Conservation (phyloP, 352 stramenopile species). For the Elongisporangium undulatum region DNA sequence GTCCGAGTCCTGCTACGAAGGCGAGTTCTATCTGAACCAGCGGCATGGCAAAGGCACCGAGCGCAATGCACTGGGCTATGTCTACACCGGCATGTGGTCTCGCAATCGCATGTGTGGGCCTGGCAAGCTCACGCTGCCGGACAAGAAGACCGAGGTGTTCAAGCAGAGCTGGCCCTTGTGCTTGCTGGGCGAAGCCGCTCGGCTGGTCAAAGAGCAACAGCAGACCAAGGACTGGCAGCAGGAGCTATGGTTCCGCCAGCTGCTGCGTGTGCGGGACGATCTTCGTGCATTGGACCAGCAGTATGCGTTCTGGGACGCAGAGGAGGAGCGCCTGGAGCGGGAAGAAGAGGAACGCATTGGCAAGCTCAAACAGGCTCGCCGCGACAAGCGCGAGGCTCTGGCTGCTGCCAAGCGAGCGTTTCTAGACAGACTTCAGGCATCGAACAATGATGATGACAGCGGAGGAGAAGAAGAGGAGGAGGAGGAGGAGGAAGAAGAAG, state of each 20-base stretch:
- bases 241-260: constrained; percentile 42
- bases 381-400: constrained; percentile 52
- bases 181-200: constrained; percentile 56
- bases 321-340: constrained; percentile 38
- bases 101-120: constrained; percentile 56
- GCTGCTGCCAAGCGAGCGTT: constrained; percentile 54
- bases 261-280: constrained; percentile 67
- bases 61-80: constrained; percentile 53
- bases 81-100: constrained; percentile 45
- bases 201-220: constrained; percentile 42
- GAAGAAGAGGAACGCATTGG: constrained; percentile 41
- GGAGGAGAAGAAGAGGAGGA: constrained; percentile 4
- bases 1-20: constrained; percentile 50
- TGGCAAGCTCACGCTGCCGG: constrained; percentile 34
- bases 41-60: constrained; percentile 58
- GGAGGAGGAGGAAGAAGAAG: constrained; percentile 13
- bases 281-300: constrained; percentile 58
- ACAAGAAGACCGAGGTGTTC: constrained; percentile 35
- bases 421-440: constrained; percentile 31
- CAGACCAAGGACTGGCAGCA: constrained; percentile 10
- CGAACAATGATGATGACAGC: constrained; percentile 7
- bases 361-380: constrained; percentile 38
- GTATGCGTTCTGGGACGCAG: constrained; percentile 53
- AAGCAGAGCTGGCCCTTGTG: constrained; percentile 51
- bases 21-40: constrained; percentile 61